A percentile compares a stretch with the other conserved stretches of the same genome.
Evolutionary conservation across 2,329 filamentous ascomycete genomes (phyloP).

Genomic region (Ceratocystis albifundus): DNA sequence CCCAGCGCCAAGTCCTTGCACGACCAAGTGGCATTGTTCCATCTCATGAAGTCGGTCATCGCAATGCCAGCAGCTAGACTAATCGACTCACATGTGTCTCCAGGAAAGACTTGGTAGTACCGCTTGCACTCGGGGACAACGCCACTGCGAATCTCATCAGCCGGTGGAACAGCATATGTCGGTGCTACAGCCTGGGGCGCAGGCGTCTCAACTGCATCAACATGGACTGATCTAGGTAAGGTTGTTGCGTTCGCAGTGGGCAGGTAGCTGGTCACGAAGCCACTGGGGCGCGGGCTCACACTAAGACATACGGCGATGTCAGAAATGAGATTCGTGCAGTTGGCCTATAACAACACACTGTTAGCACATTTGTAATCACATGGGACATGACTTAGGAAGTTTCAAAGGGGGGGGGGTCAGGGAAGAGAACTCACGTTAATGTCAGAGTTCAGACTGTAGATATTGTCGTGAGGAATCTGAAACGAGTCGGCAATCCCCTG

Average conservation of each 20-base stretch:
- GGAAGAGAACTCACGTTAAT: slow-evolving; percentile 15
- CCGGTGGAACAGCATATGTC: not conserved
- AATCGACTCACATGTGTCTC: slow-evolving; percentile 14
- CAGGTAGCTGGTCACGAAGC: not conserved
- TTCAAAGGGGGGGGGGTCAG: no score
- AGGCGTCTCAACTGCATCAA: not conserved
- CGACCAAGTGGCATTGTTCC: slow-evolving; percentile 13
- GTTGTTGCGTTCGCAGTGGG: not conserved
- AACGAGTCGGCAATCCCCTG: slow-evolving; percentile 10
- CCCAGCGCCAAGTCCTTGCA: slow-evolving; percentile 13
- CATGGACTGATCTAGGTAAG: not conserved
- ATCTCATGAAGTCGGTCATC: slow-evolving; percentile 9
- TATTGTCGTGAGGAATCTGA: slow-evolving; percentile 10
- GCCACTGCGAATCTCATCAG: slow-evolving; percentile 9
- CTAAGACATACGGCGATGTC: slow-evolving; percentile 17
- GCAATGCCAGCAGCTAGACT: not conserved
- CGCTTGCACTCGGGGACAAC: slow-evolving; percentile 9
- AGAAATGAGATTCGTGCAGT: slow-evolving; percentile 21
- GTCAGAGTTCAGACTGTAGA: slow-evolving; percentile 15
- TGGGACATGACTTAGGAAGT: not conserved
- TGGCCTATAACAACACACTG: not conserved
- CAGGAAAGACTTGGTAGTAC: slow-evolving; percentile 12
- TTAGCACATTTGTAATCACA: not conserved
- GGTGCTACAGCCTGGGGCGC: not conserved
- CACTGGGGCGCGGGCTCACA: not conserved